Conservation (phyloP, 2,329 filamentous ascomycete genomes). For the Sporothrix curviconia region DNA sequence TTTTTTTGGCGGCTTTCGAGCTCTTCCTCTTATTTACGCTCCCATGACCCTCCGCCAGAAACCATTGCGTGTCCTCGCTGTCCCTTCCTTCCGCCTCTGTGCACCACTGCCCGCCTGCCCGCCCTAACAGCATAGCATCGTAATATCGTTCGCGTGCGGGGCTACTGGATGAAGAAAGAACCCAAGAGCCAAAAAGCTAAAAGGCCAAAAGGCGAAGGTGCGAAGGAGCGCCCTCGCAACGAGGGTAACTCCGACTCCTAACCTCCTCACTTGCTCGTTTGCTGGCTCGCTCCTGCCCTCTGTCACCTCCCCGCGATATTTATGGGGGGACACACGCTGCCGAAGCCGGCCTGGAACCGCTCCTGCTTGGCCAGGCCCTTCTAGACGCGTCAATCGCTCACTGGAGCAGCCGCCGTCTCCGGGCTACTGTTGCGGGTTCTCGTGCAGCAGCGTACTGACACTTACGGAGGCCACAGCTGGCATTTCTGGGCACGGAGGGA, state of each 20-base stretch:
- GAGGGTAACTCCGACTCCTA: too few relatives aligned
- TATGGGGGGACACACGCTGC: not conserved
- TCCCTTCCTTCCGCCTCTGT: too few relatives aligned
- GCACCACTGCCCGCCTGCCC: too few relatives aligned
- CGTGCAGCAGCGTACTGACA: slow-evolving; percentile 1
- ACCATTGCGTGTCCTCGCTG: too few relatives aligned
- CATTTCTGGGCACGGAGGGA: not conserved
- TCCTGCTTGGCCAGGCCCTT: slow-evolving; percentile 3
- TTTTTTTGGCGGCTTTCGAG: too few relatives aligned
- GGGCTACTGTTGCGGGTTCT: not conserved
- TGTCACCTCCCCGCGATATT: not conserved
- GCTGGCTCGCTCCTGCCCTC: too few relatives aligned
- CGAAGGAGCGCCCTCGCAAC: too few relatives aligned
- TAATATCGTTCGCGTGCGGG: slow-evolving; percentile 7
- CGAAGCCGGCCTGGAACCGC: slow-evolving; percentile 3
- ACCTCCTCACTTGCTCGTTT: too few relatives aligned
- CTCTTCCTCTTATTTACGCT: too few relatives aligned
- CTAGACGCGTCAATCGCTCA: not conserved
- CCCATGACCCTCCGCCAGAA: too few relatives aligned
- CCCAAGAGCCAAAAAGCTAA: too few relatives aligned
- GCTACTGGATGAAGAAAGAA: slow-evolving; percentile 11
- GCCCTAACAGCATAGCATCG: not conserved
- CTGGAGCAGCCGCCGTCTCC: slow-evolving; percentile 2
- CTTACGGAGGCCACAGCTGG: not conserved
- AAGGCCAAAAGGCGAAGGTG: too few relatives aligned